Evolutionary conservation across 306 rosid species (phyloP).

Genomic region (Gastrolobium villosum): DNA sequence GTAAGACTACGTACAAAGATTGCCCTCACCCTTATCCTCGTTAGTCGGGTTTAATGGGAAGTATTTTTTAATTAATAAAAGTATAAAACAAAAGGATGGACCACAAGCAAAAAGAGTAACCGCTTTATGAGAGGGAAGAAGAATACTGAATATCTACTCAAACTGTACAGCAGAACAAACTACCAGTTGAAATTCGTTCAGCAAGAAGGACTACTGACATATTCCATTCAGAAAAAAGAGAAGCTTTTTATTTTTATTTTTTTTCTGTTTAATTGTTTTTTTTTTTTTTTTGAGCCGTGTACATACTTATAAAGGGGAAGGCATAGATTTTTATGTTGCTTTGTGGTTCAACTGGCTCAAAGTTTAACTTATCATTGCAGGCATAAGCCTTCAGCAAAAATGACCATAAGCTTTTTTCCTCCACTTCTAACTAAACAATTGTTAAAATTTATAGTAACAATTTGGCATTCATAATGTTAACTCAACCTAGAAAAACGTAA

Average conservation of each 20-base stretch:
- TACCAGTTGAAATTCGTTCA: slow-evolving; percentile 18
- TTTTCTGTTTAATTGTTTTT: slow-evolving; percentile 8
- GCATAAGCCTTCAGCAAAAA: not conserved
- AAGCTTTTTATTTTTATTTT: not conserved
- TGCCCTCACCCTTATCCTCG: too few species aligned
- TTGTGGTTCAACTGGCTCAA: not conserved
- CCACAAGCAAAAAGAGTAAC: slow-evolving; percentile 5
- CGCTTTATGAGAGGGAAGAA: not conserved
- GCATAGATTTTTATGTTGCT: not conserved
- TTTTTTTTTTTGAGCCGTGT: slow-evolving; percentile 29
- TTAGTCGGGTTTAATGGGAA: too few species aligned
- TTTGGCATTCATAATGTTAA: not conserved
- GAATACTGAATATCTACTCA: slow-evolving; percentile 20
- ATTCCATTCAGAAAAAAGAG: slow-evolving; percentile 12
- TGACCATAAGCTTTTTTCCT: not conserved
- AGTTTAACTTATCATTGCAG: slow-evolving; percentile 11
- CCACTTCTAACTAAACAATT: slow-evolving; percentile 2
- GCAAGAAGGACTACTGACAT: slow-evolving; percentile 15
- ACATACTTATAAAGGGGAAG: not conserved
- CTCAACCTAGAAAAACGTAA: slow-evolving; percentile 12
- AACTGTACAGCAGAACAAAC: not conserved
- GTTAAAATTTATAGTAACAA: not conserved
- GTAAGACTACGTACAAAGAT: too few species aligned
- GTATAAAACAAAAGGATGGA: slow-evolving; percentile 21
- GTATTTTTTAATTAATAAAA: too few species aligned